Evolutionary conservation across 495 filamentous ascomycete species (phyloP), one percentile per base, ranked within the genome.

Genomic region (Letharia columbiana): DNA sequence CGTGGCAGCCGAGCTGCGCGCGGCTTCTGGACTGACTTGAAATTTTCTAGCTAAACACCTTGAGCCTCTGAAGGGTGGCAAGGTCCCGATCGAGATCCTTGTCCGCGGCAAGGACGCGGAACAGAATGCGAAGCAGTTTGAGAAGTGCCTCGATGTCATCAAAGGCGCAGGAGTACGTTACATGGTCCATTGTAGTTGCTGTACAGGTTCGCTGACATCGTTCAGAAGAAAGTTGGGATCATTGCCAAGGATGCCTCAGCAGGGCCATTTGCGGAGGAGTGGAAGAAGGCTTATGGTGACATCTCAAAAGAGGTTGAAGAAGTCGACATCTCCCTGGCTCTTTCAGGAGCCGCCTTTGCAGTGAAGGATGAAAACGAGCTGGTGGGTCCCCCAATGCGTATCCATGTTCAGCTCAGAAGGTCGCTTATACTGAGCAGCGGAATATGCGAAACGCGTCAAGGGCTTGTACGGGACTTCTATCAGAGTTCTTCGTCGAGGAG

Each of bases 301-400:
- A 84, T 90, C 67, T 87, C 87, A 47, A 88, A 91, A 71, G 92
- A 96, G 61, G 75, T 89, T 10, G 92, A 98, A 75, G 89, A 96
- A 73, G 86, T 96, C 37, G 95, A 99, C 70, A 88, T 96, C 64
- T 79, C 88, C 13, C 77, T 83, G 18, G 93, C 91, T 9, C 80
- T 99, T 66, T 98, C 92, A 15, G 75, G 83, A 1, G 86, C 86
- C 54, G 91, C 90, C 42, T 88, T 99, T 73, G 87, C 95, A n/a
- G 84, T 96, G 66, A 99, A 99, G 77, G 95, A 97, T 75, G 92
- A 96, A 65, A 87, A 89, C 67, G 94, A 99, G 76, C 79, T 98
- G 69, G 86, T 88, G 76, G 64, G 81, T 76, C 9, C 31, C 10
- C 47, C 37, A 17, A 40, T 64, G n/a, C n/a, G 13, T 60, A 31